phyloP scores from a whole-genome alignment of 2,329 filamentous ascomycete species.

The Aspergillus chevalieri region DNA sequence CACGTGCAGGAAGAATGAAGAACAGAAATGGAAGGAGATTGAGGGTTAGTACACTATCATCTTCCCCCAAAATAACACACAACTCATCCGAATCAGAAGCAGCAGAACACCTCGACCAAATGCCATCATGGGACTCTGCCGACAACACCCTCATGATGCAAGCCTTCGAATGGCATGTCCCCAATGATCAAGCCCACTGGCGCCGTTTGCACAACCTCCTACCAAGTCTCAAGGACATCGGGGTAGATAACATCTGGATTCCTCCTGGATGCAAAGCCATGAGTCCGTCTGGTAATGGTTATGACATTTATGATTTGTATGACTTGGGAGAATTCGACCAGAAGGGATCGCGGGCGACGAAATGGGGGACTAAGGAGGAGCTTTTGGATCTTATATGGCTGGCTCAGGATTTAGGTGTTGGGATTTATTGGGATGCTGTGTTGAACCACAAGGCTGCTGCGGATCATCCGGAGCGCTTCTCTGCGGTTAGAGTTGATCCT shows the following conservation, averaged over 20 bases:
- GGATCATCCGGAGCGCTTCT: slow-evolving; percentile 58
- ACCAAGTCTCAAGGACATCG: slow-evolving; percentile 52
- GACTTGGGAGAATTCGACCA: slow-evolving; percentile 68
- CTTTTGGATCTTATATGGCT: slow-evolving; percentile 47
- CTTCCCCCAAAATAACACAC: neutral
- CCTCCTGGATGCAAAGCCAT: slow-evolving; percentile 66
- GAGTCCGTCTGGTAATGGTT: slow-evolving; percentile 57
- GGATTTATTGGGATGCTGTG: slow-evolving; percentile 63
- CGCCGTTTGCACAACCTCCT: slow-evolving; percentile 49
- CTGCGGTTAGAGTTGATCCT: slow-evolving; percentile 58
- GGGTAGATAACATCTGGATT: slow-evolving; percentile 61
- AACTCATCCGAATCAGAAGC: slow-evolving; percentile 14
- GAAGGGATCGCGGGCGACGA: slow-evolving; percentile 57
- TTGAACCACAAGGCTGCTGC: slow-evolving; percentile 67
- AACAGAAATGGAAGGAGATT: slow-evolving; percentile 16
- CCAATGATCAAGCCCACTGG: slow-evolving; percentile 57
- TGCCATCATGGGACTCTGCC: slow-evolving; percentile 25
- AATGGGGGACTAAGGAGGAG: slow-evolving; percentile 63
- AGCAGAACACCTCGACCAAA: slow-evolving; percentile 17
- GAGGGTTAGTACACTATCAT: slow-evolving; percentile 13
- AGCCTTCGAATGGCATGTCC: slow-evolving; percentile 67
- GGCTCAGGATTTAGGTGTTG: slow-evolving; percentile 50
- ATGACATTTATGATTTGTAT: slow-evolving; percentile 65
- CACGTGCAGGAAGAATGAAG: slow-evolving; percentile 8
- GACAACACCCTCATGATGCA: slow-evolving; percentile 55